Percentiles rank a stretch among this genome's conserved stretches.
These are phyloP conservation scores for Leucoagaricus sp. DNA, from an alignment of 1,284 basidiomycete species.

Conservation along the genomic window DNA sequence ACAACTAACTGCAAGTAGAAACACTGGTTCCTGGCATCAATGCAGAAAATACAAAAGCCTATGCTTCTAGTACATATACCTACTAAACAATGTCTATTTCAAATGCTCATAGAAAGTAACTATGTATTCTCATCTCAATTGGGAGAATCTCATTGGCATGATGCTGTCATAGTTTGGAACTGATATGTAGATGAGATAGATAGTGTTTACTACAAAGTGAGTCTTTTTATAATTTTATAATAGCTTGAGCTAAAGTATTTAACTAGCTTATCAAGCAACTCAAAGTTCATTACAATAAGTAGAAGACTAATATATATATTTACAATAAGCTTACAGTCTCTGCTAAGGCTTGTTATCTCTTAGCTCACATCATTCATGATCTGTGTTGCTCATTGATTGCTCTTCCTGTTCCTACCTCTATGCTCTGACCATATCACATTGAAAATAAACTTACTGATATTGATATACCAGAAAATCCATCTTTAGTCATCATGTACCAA, in stretches of 20 bases:
- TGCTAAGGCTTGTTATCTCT: background rate
- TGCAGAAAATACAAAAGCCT: constrained; percentile 24
- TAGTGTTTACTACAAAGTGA: constrained; percentile 22
- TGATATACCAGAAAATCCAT: background rate
- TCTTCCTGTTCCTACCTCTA: background rate
- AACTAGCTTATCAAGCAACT: constrained; percentile 4
- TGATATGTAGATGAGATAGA: constrained; percentile 18
- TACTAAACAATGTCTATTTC: constrained; percentile 21
- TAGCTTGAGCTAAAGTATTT: too few species aligned
- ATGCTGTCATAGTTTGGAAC: constrained; percentile 21
- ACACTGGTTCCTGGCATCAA: constrained; percentile 23
- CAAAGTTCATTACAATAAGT: background rate
- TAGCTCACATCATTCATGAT: background rate
- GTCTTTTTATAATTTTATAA: background rate
- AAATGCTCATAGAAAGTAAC: constrained; percentile 12
- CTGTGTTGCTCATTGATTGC: background rate
- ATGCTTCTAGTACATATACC: too few species aligned
- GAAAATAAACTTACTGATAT: background rate
- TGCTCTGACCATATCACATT: background rate
- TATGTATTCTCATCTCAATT: constrained; percentile 7
- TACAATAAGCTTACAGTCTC: too few species aligned
- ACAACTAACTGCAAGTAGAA: constrained; percentile 14
- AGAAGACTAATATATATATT: background rate
- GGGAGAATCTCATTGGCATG: constrained; percentile 13
- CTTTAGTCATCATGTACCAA: background rate